phyloP scores from a whole-genome alignment of 2,329 filamentous ascomycete species.

The Remersonia thermophila region DNA sequence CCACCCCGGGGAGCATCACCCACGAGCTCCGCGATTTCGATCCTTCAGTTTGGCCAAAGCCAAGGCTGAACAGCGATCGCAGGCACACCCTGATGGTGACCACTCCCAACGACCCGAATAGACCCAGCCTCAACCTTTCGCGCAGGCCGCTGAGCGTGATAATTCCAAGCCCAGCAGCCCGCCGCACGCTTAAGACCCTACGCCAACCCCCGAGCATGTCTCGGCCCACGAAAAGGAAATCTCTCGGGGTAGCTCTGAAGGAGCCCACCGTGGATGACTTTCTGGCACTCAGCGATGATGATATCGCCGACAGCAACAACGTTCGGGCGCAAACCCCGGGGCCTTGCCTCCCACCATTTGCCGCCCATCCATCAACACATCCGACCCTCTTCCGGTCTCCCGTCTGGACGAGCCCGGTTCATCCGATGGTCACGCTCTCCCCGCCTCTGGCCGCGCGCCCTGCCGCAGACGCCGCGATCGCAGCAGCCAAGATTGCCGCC shows the following conservation, averaged over 20 bases:
- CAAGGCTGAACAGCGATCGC: too few species aligned
- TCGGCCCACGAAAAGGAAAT: conserved; percentile 18
- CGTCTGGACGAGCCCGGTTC: conserved; percentile 1
- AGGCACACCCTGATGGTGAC: too few species aligned
- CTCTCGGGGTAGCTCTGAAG: background rate
- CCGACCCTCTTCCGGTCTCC: background rate
- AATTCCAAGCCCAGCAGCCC: too few species aligned
- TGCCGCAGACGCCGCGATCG: conserved; percentile 37
- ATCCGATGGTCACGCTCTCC: conserved; percentile 30
- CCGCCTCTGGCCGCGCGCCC: conserved; percentile 33
- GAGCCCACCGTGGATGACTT: conserved; percentile 44
- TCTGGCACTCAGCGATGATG: conserved; percentile 42
- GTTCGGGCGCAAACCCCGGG: background rate
- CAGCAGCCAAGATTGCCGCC: conserved; percentile 42
- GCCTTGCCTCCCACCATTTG: conserved; percentile 7
- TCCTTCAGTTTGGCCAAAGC: too few species aligned
- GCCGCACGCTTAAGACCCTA: background rate
- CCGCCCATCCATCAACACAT: conserved; percentile 7
- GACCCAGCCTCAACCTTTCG: too few species aligned
- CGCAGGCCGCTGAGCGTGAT: too few species aligned
- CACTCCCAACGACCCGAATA: too few species aligned
- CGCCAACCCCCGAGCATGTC: conserved; percentile 12
- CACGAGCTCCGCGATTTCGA: too few species aligned
- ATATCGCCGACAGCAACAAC: conserved; percentile 36
- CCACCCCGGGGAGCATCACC: background rate